phyloP scores from a whole-genome alignment of 2,329 filamentous ascomycete species.

The Xylariomycetidae sp. region DNA sequence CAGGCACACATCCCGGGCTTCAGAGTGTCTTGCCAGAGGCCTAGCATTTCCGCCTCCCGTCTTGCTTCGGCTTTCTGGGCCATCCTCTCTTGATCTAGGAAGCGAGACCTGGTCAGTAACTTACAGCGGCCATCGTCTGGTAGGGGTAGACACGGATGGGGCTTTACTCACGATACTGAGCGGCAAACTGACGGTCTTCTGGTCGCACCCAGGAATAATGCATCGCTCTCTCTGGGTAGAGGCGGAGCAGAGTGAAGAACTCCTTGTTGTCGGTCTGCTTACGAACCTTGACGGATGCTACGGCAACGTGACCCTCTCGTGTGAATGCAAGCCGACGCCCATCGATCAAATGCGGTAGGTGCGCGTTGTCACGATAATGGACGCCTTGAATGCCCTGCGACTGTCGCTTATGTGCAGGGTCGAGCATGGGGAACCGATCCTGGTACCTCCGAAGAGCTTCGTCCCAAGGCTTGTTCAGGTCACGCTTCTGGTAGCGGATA shows the following conservation, averaged over 20 bases:
- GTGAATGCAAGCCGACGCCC: constrained; percentile 17
- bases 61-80: constrained; percentile 12
- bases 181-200: constrained; percentile 31
- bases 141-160: too few relatives aligned
- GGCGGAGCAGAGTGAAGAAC: constrained; percentile 24
- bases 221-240: constrained; percentile 43
- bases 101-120: too few relatives aligned
- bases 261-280: constrained; percentile 20
- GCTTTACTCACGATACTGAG: constrained; percentile 35
- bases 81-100: constrained; percentile 13
- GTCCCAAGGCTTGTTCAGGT: constrained; percentile 18
- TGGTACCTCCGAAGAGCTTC: constrained; percentile 13
- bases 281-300: constrained; percentile 14
- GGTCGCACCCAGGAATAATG: constrained; percentile 38
- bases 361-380: constrained; percentile 23
- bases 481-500: constrained; percentile 24
- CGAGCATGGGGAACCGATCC: constrained; percentile 16
- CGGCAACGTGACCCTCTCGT: constrained; percentile 20
- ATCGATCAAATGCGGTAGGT: too few relatives aligned
- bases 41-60: constrained; percentile 12
- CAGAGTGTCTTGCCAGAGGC: too few relatives aligned
- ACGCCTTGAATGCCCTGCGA: constrained; percentile 24
- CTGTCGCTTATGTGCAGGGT: constrained; percentile 9
- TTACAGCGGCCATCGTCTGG: too few relatives aligned
- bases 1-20: constrained; percentile 18